These are phyloP conservation scores for Heterobasidion occidentale DNA, from an alignment of 1,284 basidiomycete genomes.

Conservation along the genomic window DNA sequence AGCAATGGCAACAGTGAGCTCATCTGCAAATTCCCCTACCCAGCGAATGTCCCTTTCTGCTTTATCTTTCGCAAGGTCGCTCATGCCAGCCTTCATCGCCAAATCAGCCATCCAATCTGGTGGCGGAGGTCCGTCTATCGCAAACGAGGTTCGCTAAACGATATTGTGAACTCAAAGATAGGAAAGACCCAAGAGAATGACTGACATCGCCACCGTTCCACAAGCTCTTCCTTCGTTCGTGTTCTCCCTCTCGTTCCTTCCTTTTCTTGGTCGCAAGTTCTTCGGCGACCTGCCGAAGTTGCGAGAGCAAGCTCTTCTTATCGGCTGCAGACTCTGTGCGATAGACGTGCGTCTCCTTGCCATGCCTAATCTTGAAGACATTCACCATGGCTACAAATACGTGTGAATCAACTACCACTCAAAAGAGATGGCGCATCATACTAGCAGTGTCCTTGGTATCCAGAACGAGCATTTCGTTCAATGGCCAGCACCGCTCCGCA, in stretches of 20 bases:
- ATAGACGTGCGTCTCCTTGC: constrained; percentile 92
- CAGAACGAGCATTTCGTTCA: constrained; percentile 89
- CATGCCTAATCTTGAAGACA: constrained; percentile 91
- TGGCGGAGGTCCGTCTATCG: constrained; percentile 32
- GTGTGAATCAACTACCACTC: background rate
- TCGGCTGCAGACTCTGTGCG: constrained; percentile 76
- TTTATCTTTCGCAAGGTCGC: constrained; percentile 56
- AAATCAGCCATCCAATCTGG: constrained; percentile 69
- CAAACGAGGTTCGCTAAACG: constrained; percentile 19
- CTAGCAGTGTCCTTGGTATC: constrained; percentile 93
- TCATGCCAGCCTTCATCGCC: constrained; percentile 46
- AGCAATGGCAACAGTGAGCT: constrained; percentile 87
- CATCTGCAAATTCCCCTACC: constrained; percentile 87
- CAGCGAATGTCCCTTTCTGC: constrained; percentile 74
- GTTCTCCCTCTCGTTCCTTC: constrained; percentile 88
- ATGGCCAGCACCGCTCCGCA: constrained; percentile 87
- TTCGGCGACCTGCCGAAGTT: constrained; percentile 89
- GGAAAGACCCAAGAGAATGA: constrained; percentile 7
- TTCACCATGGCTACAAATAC: constrained; percentile 72
- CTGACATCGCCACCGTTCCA: constrained; percentile 61
- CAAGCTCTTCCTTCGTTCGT: constrained; percentile 77
- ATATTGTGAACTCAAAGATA: background rate
- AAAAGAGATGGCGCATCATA: constrained; percentile 20
- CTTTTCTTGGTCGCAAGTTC: constrained; percentile 82
- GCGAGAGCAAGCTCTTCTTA: constrained; percentile 79